Base-by-base conservation (phyloP, 2,329 filamentous ascomycete species). In the Sclerotinia minor region DNA sequence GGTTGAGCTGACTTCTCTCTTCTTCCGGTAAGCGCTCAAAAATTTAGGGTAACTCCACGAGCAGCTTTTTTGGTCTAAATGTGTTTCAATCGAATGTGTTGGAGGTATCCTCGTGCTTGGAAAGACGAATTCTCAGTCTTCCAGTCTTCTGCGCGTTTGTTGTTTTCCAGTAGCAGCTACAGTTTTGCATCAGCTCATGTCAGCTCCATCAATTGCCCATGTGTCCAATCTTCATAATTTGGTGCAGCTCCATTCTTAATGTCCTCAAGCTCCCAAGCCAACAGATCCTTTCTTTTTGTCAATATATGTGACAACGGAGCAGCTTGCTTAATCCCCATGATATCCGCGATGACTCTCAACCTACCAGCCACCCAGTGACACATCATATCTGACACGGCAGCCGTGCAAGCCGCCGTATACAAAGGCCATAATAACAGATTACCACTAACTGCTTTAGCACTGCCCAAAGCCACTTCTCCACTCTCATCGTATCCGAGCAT, bases 381-480 rank as follows among this genome's bases (percentile, higher is more conserved):
- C 72, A 74, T 74, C 24, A 72, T 38, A 58, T 71, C 70, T 5
- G 74, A 72, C 2, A 73, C 68, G 47, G 72, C 53, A 17, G 67
- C 55, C 2, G 71, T 74, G 13, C 54, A 68, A 3, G 70, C 74
- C 8, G 73, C 74, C 4, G 68, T 69, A 49, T 72, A 76, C 5
- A 76, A 47, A 4, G 74, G 73, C 74, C 74, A 76, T 5, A 76
- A 63, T 2, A 75, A 67, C 2, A 73, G 17, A 58, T 74, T 74
- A 3, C 71, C 74, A 24, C 69, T 70, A 13, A 73, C 69, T 11
- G 72, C 69, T 35, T 70, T 72, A 2, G 71, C 71, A 47, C 53
- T 29, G 5, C 59, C 47, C 11, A 52, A 65, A 38, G 57, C 47
- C 17, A 67, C 45, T 38, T 68, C 63, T 13, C 32, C 19, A 15